These are phyloP conservation scores for Russula earlei DNA, from an alignment of 768 basidiomycete genomes.

Conservation along the genomic window DNA sequence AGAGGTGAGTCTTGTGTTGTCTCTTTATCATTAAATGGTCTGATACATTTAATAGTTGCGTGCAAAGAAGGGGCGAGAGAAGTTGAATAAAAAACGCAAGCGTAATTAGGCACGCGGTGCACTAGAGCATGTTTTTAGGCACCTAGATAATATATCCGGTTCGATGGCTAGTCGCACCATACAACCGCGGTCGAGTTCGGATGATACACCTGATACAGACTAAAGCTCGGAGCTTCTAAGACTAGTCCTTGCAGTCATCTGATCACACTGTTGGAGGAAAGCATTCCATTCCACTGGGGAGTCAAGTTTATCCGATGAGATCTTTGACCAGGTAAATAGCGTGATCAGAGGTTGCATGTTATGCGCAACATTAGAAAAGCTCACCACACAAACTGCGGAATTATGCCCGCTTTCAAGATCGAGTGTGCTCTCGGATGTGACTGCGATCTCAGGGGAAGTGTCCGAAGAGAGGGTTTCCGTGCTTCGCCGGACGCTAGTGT, in stretches of 20 bases:
- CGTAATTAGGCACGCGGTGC: slow-evolving; percentile 25
- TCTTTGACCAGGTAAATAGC: slow-evolving; percentile 27
- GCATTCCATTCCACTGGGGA: slow-evolving; percentile 36
- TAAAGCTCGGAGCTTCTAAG: slow-evolving; percentile 3
- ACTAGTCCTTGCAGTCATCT: slow-evolving; percentile 25
- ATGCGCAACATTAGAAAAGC: slow-evolving; percentile 7
- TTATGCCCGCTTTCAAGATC: slow-evolving; percentile 49
- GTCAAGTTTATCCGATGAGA: slow-evolving; percentile 32
- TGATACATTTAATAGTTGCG: slow-evolving; percentile 45
- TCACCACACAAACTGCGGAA: slow-evolving; percentile 46
- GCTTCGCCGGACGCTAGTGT: slow-evolving; percentile 40
- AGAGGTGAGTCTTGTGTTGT: slow-evolving; percentile 45
- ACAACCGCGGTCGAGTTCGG: neutral
- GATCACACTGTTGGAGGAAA: slow-evolving; percentile 37
- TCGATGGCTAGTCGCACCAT: neutral
- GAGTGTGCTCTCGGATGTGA: slow-evolving; percentile 37
- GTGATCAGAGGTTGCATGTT: slow-evolving; percentile 2
- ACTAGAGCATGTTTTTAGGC: neutral
- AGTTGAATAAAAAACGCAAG: slow-evolving; percentile 54
- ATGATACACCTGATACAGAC: too few species aligned
- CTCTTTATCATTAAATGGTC: slow-evolving; percentile 1
- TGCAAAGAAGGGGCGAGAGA: slow-evolving; percentile 72
- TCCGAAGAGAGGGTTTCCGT: slow-evolving; percentile 22
- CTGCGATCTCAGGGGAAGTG: slow-evolving; percentile 17
- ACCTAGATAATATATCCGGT: neutral